These are phyloP conservation scores for Cocos nucifera DNA, from an alignment of 176 grass and related monocot genomes.

Conservation along the genomic window DNA sequence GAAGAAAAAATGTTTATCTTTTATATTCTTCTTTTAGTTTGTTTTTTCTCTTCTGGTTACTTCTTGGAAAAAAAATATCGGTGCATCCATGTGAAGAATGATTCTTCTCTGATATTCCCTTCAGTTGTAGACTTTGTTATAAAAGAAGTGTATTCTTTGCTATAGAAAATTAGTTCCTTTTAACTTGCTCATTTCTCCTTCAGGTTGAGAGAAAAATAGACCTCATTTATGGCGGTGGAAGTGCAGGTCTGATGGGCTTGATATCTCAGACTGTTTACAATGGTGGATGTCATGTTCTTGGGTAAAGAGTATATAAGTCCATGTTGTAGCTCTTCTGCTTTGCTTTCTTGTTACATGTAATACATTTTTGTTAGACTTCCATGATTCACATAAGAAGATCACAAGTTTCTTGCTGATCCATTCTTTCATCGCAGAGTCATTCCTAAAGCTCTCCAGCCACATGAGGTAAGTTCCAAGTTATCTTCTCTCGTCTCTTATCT, in stretches of 20 bases:
- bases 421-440: conserved; percentile 48
- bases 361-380: not conserved
- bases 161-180: not conserved
- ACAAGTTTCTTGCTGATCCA: not conserved
- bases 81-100: too few species aligned
- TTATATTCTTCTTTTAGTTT: too few species aligned
- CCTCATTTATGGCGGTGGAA: not conserved
- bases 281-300: not conserved
- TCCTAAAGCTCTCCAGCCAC: conserved; percentile 57
- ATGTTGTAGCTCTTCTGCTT: too few species aligned
- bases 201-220: not conserved
- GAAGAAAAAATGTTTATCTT: too few species aligned
- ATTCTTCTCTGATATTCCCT: too few species aligned
- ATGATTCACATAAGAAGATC: not conserved
- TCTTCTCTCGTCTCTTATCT: not conserved
- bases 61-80: too few species aligned
- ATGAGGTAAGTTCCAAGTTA: conserved; percentile 30
- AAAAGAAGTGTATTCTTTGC: not conserved
- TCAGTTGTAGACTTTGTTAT: too few species aligned
- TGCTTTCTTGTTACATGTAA: not conserved
- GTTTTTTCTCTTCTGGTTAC: too few species aligned
- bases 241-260: not conserved
- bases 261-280: not conserved
- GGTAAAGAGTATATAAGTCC: not conserved
- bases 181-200: not conserved